Evolutionary conservation across 805 yeast genomes (phyloP).

Genomic region (Kodamaea leandrae): DNA sequence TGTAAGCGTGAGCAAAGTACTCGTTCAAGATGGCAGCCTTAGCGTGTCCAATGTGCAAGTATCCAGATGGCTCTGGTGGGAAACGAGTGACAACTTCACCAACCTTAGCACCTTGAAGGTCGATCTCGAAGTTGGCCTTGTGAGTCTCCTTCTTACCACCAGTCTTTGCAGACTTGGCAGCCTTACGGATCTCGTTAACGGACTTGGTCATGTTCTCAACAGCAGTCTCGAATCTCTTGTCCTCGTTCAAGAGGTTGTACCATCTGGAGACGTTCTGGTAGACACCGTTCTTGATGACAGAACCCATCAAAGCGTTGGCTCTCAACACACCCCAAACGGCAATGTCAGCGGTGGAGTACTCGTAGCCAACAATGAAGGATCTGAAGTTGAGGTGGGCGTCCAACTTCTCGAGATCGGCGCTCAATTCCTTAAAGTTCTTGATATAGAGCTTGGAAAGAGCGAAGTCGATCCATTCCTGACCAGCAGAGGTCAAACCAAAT

Average conservation of each 20-base stretch:
- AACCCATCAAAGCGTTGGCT: constrained; percentile 90
- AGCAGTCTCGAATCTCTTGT: constrained; percentile 64
- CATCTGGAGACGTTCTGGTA: constrained; percentile 89
- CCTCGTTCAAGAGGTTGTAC: constrained; percentile 76
- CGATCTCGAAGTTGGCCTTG: constrained; percentile 94
- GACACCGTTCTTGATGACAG: constrained; percentile 79
- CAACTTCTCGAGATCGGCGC: constrained; percentile 72
- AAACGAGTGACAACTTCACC: constrained; percentile 98
- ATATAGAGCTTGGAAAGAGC: constrained; percentile 67
- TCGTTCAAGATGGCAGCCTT: constrained; percentile 97
- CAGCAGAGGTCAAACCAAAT: constrained; percentile 15
- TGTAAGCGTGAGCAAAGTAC: constrained; percentile 92
- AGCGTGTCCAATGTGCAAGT: constrained; percentile 98
- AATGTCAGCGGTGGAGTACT: constrained; percentile 74
- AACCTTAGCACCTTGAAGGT: constrained; percentile 82
- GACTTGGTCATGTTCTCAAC: constrained; percentile 67
- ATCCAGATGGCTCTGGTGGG: constrained; percentile 99
- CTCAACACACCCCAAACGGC: constrained; percentile 92
- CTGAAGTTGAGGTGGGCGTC: constrained; percentile 84
- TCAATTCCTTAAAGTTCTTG: constrained; percentile 85
- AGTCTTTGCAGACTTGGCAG: constrained; percentile 45
- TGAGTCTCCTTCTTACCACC: constrained; percentile 70
- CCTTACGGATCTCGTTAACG: constrained; percentile 69
- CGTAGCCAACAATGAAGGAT: constrained; percentile 68
- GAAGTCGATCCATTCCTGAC: constrained; percentile 57